A percentile compares a stretch with the other conserved stretches of the same genome.
These are phyloP conservation scores for Heterobasidion parviporum DNA, from an alignment of 1,284 basidiomycete species.

Conservation along the genomic window DNA sequence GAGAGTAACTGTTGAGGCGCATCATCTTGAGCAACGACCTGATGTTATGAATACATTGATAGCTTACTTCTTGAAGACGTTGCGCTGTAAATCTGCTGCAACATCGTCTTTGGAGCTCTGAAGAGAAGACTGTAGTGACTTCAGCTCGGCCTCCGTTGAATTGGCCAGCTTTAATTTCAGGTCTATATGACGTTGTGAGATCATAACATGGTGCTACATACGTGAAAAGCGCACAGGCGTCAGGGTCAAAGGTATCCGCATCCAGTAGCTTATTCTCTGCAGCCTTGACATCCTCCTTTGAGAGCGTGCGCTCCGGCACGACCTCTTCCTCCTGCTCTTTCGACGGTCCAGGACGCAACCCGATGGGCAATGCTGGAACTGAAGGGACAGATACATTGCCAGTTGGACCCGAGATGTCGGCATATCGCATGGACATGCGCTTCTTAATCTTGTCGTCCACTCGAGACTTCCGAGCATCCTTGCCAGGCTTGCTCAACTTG, in stretches of 20 bases:
- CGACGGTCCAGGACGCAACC: conserved; percentile 21
- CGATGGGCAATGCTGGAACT: conserved; percentile 34
- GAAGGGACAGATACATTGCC: conserved; percentile 51
- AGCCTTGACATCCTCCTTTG: conserved; percentile 35
- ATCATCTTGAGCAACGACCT: not conserved
- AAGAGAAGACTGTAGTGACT: conserved; percentile 64
- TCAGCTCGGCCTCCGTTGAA: conserved; percentile 73
- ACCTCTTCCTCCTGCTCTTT: conserved; percentile 26
- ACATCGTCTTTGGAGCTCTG: conserved; percentile 57
- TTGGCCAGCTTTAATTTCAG: conserved; percentile 70
- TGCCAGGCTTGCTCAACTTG: conserved; percentile 27
- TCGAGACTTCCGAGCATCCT: conserved; percentile 53
- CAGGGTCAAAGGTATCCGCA: conserved; percentile 73
- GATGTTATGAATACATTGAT: not conserved
- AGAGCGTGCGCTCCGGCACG: conserved; percentile 31
- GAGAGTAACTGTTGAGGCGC: conserved; percentile 67
- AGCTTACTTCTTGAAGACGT: conserved; percentile 86
- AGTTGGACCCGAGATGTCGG: conserved; percentile 65
- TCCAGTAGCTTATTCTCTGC: conserved; percentile 62
- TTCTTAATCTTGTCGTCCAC: conserved; percentile 93
- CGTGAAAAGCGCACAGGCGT: conserved; percentile 57
- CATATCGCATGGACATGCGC: conserved; percentile 87
- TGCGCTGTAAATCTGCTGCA: conserved; percentile 67
- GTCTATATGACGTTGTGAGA: conserved; percentile 30
- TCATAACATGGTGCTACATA: not conserved